Conservation (phyloP, 2,329 filamentous ascomycete genomes). For the Metarhizium humberi region DNA sequence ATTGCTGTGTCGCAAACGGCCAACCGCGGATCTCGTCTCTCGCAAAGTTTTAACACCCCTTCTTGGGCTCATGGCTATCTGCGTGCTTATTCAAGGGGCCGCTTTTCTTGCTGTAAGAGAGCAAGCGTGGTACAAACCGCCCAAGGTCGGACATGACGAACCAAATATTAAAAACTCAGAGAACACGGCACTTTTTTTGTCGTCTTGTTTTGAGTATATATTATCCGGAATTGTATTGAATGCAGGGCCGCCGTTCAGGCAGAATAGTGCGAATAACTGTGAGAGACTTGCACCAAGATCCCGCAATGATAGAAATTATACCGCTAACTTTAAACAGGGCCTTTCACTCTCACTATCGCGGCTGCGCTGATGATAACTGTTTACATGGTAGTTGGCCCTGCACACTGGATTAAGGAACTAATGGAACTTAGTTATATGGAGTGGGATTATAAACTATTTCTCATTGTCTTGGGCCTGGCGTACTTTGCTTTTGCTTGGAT, state of each 20-base stretch:
- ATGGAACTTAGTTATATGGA: conserved; percentile 85
- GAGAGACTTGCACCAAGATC: conserved; percentile 23
- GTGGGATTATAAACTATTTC: conserved; percentile 59
- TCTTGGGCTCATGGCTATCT: conserved; percentile 78
- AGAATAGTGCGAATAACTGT: conserved; percentile 73
- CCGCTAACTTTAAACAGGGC: conserved; percentile 41
- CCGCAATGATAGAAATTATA: neutral
- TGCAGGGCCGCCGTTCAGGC: conserved; percentile 83
- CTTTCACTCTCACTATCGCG: conserved; percentile 71
- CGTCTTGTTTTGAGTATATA: conserved; percentile 93
- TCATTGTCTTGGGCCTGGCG: conserved; percentile 59
- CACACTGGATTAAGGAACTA: conserved; percentile 54
- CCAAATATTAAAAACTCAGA: conserved; percentile 86
- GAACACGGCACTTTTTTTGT: conserved; percentile 82
- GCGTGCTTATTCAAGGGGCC: conserved; percentile 65
- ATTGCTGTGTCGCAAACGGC: conserved; percentile 69
- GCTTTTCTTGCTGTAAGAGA: conserved; percentile 65
- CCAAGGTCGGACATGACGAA: conserved; percentile 65
- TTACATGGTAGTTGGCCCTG: conserved; percentile 75
- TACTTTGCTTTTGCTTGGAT: conserved; percentile 63
- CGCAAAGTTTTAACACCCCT: conserved; percentile 85
- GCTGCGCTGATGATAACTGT: conserved; percentile 56
- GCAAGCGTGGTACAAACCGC: conserved; percentile 82
- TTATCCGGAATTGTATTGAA: conserved; percentile 81
- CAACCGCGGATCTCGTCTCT: conserved; percentile 85